Conservation (phyloP, 495 filamentous ascomycete genomes). For the Hypoxylon trugodes region DNA sequence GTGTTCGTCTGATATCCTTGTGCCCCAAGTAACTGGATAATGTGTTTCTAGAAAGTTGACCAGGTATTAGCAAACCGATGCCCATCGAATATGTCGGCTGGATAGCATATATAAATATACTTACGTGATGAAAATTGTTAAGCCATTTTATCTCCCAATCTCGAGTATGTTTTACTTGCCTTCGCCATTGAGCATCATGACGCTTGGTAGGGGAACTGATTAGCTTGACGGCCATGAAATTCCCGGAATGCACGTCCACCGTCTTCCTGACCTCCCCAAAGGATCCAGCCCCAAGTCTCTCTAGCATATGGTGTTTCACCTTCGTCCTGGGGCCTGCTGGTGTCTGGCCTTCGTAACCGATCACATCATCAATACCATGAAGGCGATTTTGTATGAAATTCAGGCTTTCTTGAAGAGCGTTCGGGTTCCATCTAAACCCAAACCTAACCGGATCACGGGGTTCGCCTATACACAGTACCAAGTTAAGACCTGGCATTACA, state of each 20-base stretch:
- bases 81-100: too few species aligned
- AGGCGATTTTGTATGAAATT: too few species aligned
- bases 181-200: not conserved
- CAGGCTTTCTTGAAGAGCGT: too few species aligned
- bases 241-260: constrained; percentile 8
- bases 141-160: not conserved
- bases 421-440: not conserved
- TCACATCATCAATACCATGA: too few species aligned
- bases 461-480: not conserved
- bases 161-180: not conserved
- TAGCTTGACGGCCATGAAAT: constrained; percentile 20
- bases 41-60: not conserved
- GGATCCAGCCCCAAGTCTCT: constrained; percentile 7
- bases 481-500: not conserved
- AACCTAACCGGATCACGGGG: not conserved
- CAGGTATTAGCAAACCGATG: too few species aligned
- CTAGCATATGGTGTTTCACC: too few species aligned
- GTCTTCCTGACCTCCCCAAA: constrained; percentile 18
- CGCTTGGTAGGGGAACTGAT: not conserved
- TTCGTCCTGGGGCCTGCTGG: too few species aligned
- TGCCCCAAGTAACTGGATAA: constrained; percentile 7
- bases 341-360: too few species aligned
- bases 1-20: constrained; percentile 21
- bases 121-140: too few species aligned
- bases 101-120: too few species aligned